These are phyloP conservation scores for Leishmania turanica DNA, from an alignment of 208 protist genomes.

Conservation along the genomic window DNA sequence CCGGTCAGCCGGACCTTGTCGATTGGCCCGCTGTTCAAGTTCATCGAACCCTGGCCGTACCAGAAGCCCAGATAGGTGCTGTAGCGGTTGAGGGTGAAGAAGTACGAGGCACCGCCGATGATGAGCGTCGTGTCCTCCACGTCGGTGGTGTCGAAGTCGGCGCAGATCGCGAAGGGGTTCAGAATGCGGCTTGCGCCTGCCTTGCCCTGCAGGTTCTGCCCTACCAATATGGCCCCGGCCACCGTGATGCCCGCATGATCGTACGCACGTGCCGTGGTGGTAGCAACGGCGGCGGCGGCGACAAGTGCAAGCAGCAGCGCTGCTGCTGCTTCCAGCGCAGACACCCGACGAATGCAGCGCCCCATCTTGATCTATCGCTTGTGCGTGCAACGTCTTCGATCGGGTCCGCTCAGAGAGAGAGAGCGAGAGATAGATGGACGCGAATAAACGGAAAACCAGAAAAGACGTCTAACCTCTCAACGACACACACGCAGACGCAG, in stretches of 20 bases:
- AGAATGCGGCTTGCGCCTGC: slow-evolving; percentile 32
- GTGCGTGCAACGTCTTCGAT: background rate
- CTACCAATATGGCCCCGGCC: slow-evolving; percentile 16
- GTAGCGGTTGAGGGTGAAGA: slow-evolving; percentile 49
- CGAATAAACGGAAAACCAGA: background rate
- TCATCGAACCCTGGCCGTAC: slow-evolving; percentile 14
- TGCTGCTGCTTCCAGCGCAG: background rate
- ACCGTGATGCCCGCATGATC: slow-evolving; percentile 29
- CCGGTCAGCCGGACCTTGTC: slow-evolving; percentile 4
- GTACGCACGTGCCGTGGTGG: slow-evolving; percentile 5
- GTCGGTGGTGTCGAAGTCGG: slow-evolving; percentile 26
- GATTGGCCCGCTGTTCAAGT: slow-evolving; percentile 6
- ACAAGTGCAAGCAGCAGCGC: background rate
- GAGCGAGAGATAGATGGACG: background rate
- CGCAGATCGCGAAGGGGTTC: slow-evolving; percentile 45
- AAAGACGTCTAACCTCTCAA: slow-evolving; percentile 2
- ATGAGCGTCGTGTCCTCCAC: slow-evolving; percentile 34
- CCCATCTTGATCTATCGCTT: background rate
- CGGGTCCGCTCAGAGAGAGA: background rate
- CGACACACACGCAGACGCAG: background rate
- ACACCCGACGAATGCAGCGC: background rate
- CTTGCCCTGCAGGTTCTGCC: slow-evolving; percentile 28
- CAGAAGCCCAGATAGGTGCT: slow-evolving; percentile 36
- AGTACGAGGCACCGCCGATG: slow-evolving; percentile 30
- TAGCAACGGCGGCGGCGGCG: background rate